Evolutionary conservation across 495 filamentous ascomycete species (phyloP).

Genomic region (Articulospora tetracladia): DNA sequence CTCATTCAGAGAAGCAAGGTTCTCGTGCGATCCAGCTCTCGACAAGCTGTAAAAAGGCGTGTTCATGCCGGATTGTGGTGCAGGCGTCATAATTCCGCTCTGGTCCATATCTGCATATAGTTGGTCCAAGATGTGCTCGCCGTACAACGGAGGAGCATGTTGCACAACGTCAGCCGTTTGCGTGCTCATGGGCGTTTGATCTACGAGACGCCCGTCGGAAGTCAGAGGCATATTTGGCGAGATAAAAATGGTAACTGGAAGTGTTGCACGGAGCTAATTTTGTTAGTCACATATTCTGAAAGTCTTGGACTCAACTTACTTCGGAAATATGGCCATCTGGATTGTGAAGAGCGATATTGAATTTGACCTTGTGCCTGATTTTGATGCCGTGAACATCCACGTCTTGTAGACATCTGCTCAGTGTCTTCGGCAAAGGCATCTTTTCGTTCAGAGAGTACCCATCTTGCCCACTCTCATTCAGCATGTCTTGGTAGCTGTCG

Average conservation of each 20-base stretch:
- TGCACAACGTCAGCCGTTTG: constrained; percentile 35
- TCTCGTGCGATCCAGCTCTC: constrained; percentile 72
- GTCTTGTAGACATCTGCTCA: constrained; percentile 80
- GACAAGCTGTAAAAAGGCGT: constrained; percentile 77
- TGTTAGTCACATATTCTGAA: constrained; percentile 9
- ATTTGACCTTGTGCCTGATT: constrained; percentile 79
- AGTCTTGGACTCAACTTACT: constrained; percentile 37
- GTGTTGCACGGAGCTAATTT: constrained; percentile 65
- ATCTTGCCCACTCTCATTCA: constrained; percentile 66
- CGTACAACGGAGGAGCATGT: constrained; percentile 82
- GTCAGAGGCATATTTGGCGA: constrained; percentile 85
- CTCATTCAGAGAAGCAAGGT: constrained; percentile 48
- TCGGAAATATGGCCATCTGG: constrained; percentile 93
- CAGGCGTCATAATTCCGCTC: constrained; percentile 72
- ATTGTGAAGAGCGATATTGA: constrained; percentile 84
- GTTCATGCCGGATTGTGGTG: constrained; percentile 60
- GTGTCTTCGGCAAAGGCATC: constrained; percentile 69
- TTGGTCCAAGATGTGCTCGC: constrained; percentile 80
- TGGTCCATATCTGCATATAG: constrained; percentile 82
- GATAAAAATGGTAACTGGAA: constrained; percentile 88
- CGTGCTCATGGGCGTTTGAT: constrained; percentile 43
- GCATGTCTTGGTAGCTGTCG: constrained; percentile 59
- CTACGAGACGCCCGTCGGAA: constrained; percentile 68
- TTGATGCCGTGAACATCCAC: constrained; percentile 80
- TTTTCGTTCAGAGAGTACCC: constrained; percentile 68